Evolutionary conservation across 1,139 yeast species (phyloP), one percentile per base, ranked within the genome.

Genomic region (Geotrichum aggregatum): DNA sequence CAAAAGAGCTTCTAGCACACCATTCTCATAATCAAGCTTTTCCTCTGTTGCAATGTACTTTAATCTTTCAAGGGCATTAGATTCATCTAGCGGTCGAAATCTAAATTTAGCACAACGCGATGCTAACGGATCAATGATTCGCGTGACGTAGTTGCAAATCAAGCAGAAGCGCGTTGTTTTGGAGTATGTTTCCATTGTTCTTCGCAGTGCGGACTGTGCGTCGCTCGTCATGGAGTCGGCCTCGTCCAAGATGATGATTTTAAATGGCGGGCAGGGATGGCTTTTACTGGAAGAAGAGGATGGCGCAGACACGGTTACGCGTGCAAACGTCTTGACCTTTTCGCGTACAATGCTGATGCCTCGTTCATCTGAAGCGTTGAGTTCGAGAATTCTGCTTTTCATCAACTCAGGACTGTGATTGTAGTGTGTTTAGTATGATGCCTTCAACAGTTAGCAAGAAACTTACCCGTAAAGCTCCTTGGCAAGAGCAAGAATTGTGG

Each of bases 141-240:
- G 76, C 2, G 98, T 94, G 58, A 94, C 94, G 69, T 92, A 92
- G 66, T 92, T 92, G 75, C 98, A 94, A 54, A 92, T 85, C 59
- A 92, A 73, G 68, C 98, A 91, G 70, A 92, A 92, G 61, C 99
- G 76, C 0, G 98, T 92, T 48, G 91, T 91, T 44, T 79, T 79
- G 2, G 97, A 86, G 69, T 89, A 92, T 5, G 85, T 87, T 67
- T 92, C 99, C 96, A 92, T 92, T 1, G 97, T 92, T 68, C 98
- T 79, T 71, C 98, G 80, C 56, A 92, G 73, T 0, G 98, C 98
- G 46, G 92, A 79, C 67, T 92, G 98, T 0, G 98, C 98, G 68
- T 92, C 98, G 46, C 87, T 81, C n/a, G 98, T 92, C 98, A 92
- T 92, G 18, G 95, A 87, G 67, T 92, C 98, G 0, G 98, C 98